Conservation (phyloP, 164 flowering plant species). For the Tetracentron sinense region DNA sequence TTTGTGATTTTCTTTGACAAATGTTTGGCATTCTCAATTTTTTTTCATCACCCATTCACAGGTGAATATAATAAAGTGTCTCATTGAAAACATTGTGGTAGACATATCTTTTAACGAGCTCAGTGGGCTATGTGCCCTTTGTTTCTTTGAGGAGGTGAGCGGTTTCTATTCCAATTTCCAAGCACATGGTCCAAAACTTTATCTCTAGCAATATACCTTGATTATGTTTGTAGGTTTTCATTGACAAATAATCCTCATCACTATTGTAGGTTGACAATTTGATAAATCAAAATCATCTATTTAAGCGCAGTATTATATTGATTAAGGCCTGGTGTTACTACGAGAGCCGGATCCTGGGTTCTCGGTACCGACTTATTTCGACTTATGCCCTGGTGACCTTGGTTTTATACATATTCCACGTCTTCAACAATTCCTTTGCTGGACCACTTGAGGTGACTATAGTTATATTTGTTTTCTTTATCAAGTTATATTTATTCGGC, state of each 20-base stretch:
- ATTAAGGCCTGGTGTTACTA: slow-evolving; percentile 99
- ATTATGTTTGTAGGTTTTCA: not conserved
- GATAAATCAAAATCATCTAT: slow-evolving; percentile 75
- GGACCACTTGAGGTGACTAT: slow-evolving; percentile 91
- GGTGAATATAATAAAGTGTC: slow-evolving; percentile 98
- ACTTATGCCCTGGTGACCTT: slow-evolving; percentile 96
- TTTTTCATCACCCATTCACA: slow-evolving; percentile 29
- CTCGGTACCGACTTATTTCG: slow-evolving; percentile 97
- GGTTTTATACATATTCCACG: slow-evolving; percentile 96
- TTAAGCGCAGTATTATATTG: slow-evolving; percentile 94
- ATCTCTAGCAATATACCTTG: not conserved
- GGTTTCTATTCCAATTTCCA: not conserved
- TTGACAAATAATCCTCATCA: slow-evolving; percentile 1
- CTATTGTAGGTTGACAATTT: slow-evolving; percentile 73
- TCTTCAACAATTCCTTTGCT: slow-evolving; percentile 80
- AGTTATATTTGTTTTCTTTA: not conserved
- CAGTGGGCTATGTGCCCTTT: slow-evolving; percentile 95
- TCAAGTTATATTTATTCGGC: not conserved
- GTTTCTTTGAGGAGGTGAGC: slow-evolving; percentile 94
- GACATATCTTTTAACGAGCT: slow-evolving; percentile 98
- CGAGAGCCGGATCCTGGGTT: slow-evolving; percentile 97
- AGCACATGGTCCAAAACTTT: not conserved
- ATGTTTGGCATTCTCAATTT: not conserved
- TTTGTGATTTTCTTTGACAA: not conserved
- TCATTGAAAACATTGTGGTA: slow-evolving; percentile 95